Evolutionary conservation across 345 rosid genomes (phyloP), one percentile per base, ranked within the genome.

Genomic region (Carallia brachiata): DNA sequence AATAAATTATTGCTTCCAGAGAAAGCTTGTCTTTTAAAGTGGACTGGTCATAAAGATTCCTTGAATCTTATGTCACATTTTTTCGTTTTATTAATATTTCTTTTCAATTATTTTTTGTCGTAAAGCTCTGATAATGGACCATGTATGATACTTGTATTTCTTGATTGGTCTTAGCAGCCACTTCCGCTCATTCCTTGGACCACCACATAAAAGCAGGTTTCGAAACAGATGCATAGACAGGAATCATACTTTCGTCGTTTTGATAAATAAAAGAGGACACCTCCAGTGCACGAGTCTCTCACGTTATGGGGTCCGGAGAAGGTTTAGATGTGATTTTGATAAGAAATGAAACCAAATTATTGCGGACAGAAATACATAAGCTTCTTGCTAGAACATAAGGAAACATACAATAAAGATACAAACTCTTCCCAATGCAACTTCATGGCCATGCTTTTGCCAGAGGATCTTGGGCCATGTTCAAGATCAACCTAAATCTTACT

Each of bases 1-100:
- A 23, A 23, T 23, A 80, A 74, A 75, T 83, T 82, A 77, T 85
- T 79, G 84, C 74, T 27, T 72, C 66, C 59, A 55, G 65, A 63
- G 66, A 63, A 71, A 36, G 77, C 65, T 60, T 68, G 57, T 36
- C 70, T 52, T 69, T 74, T 71, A 68, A 60, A 73, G 70, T 32
- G 63, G 72, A 75, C 81, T 73, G 63, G 23, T 66, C 72, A 23
- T 23, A 39, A 8, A 59, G 79, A 70, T 77, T 79, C 76, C 67
- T 70, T 79, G 83, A 74, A 79, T 80, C 71, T 73, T 47, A 54
- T 54, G 17, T 69, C 65, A 55, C 31, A 68, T 62, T 66, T 61
- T 23, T 66, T 66, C 10, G 30, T 40, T 54, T 63, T 12, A n/a
- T 9, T 60, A 16, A 10, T 30, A 31, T 28, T 27, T 31, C 61